Percentiles rank a stretch among this genome's conserved stretches.
These are phyloP conservation scores for Boeremia lycopersici DNA, from an alignment of 2,329 filamentous ascomycete genomes.

Conservation along the genomic window DNA sequence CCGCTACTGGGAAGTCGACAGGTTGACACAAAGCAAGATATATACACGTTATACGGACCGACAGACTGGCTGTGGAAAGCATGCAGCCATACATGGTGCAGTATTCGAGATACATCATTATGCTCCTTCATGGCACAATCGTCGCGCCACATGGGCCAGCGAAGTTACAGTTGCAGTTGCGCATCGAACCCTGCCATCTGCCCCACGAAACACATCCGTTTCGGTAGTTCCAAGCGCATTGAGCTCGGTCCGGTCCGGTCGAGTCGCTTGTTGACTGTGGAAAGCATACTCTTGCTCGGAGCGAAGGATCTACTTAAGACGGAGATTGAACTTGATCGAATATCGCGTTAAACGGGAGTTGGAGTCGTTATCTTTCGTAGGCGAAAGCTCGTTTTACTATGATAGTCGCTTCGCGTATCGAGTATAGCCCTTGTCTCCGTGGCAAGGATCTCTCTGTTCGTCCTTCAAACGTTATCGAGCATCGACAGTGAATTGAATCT, in stretches of 20 bases:
- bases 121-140: conserved; percentile 15
- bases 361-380: not conserved
- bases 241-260: conserved; percentile 6
- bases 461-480: not conserved
- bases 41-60: not conserved
- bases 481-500: not conserved
- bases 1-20: not conserved
- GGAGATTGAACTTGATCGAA: not conserved
- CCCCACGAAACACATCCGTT: not conserved
- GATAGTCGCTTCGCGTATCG: not conserved
- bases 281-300: not conserved
- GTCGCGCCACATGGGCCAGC: conserved; percentile 5
- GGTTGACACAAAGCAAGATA: not conserved
- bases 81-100: not conserved
- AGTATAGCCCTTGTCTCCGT: not conserved
- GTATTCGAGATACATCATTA: conserved; percentile 4
- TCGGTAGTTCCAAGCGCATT: not conserved
- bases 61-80: not conserved
- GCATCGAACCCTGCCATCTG: conserved; percentile 1
- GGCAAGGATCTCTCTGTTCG: not conserved
- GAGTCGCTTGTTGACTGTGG: conserved; percentile 1
- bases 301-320: not conserved
- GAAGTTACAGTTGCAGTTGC: not conserved
- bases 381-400: not conserved
- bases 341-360: not conserved